Conservation (phyloP, 2,329 filamentous ascomycete genomes). For the Ophiostoma populinum region DNA sequence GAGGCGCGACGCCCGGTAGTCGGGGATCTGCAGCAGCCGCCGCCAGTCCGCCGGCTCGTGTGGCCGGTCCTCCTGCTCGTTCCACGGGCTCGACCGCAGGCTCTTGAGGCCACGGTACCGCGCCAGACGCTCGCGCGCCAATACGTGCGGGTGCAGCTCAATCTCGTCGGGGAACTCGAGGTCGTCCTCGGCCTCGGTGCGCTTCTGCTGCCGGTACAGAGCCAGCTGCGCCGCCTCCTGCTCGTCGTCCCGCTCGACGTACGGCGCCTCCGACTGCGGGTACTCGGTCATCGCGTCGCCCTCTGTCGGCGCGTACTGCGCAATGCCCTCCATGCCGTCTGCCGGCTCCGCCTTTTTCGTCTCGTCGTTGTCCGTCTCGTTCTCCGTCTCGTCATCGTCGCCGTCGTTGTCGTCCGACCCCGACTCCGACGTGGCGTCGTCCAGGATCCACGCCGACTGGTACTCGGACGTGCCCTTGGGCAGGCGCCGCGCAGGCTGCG, state of each 20-base stretch:
- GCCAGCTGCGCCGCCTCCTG: constrained; percentile 59
- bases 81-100: constrained; percentile 73
- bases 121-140: constrained; percentile 68
- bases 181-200: constrained; percentile 77
- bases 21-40: constrained; percentile 67
- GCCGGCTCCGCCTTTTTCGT: constrained; percentile 46
- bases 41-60: constrained; percentile 85
- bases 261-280: constrained; percentile 72
- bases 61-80: constrained; percentile 69
- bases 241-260: constrained; percentile 72
- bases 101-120: constrained; percentile 88
- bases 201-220: constrained; percentile 62
- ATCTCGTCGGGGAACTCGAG: constrained; percentile 95
- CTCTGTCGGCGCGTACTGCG: constrained; percentile 53
- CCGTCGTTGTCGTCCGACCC: constrained; percentile 66
- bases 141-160: constrained; percentile 73
- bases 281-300: constrained; percentile 59
- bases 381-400: constrained; percentile 32
- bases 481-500: constrained; percentile 51
- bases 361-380: constrained; percentile 28
- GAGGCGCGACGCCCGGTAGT: constrained; percentile 74
- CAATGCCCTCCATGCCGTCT: constrained; percentile 61
- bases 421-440: constrained; percentile 58
- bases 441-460: constrained; percentile 84
- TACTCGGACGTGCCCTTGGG: constrained; percentile 88